Evolutionary conservation across 2,329 filamentous ascomycete species (phyloP).

Genomic region (Colletotrichum higginsianum): DNA sequence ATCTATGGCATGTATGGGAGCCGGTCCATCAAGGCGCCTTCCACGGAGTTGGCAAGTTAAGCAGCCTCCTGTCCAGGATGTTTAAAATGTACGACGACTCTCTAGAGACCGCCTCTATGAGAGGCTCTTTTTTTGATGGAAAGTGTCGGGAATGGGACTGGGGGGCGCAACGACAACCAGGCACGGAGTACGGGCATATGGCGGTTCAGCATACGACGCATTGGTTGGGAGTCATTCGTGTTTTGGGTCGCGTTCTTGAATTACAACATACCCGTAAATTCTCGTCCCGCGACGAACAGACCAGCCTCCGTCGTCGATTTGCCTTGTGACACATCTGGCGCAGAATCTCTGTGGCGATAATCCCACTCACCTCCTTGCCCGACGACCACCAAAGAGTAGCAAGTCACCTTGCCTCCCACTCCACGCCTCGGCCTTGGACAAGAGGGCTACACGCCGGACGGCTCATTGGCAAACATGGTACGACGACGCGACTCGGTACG

Average conservation of each 20-base stretch:
- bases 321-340: not conserved
- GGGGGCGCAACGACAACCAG: slow-evolving; percentile 24
- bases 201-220: slow-evolving; percentile 21
- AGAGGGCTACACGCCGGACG: slow-evolving; percentile 14
- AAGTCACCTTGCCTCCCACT: not conserved
- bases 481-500: slow-evolving; percentile 22
- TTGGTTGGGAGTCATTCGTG: slow-evolving; percentile 4
- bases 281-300: not conserved
- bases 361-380: not conserved
- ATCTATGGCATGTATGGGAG: slow-evolving; percentile 67
- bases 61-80: not conserved
- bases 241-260: not conserved
- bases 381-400: not conserved
- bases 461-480: slow-evolving; percentile 19
- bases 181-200: slow-evolving; percentile 8
- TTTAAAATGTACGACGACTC: not conserved
- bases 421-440: not conserved
- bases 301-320: too few species aligned
- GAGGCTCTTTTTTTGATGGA: not conserved
- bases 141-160: not conserved
- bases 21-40: not conserved
- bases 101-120: not conserved
- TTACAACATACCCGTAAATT: not conserved
- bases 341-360: not conserved
- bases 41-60: not conserved